Evolutionary conservation across 371 early-diverging fungal genomes (phyloP).

Genomic region (Thermomucor indicae-seudaticae): DNA sequence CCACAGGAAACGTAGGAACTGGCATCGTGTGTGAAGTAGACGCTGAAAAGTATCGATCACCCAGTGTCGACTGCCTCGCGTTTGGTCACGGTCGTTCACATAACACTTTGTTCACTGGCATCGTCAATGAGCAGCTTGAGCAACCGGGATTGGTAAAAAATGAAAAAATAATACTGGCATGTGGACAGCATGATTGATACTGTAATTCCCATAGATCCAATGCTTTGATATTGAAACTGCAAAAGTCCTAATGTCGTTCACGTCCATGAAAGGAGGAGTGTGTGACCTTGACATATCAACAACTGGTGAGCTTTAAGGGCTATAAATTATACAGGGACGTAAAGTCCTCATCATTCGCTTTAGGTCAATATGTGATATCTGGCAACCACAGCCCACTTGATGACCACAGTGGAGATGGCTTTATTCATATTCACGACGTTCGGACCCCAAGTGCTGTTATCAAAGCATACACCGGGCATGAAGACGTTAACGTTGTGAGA

Average conservation of each 20-base stretch:
- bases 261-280: conserved; percentile 23
- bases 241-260: conserved; percentile 2
- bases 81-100: conserved; percentile 27
- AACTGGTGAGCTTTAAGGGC: conserved; percentile 6
- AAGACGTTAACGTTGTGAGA: conserved; percentile 35
- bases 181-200: no score
- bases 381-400: conserved; percentile 27
- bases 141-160: conserved; percentile 4
- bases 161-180: not conserved
- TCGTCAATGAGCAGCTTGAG: conserved; percentile 6
- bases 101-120: conserved; percentile 23
- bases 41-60: conserved; percentile 4
- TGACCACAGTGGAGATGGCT: conserved; percentile 24
- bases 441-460: conserved; percentile 5
- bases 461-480: conserved; percentile 23
- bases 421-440: conserved; percentile 30
- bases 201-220: conserved; percentile 18
- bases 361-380: conserved; percentile 21
- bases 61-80: conserved; percentile 28
- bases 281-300: conserved; percentile 23
- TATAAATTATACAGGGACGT: not conserved
- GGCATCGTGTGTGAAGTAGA: conserved; percentile 25
- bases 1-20: conserved; percentile 20
- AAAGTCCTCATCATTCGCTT: not conserved
- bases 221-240: conserved; percentile 19